These are phyloP conservation scores for Chytriomyces sp. DNA, from an alignment of 192 early-diverging fungal species.

Conservation along the genomic window DNA sequence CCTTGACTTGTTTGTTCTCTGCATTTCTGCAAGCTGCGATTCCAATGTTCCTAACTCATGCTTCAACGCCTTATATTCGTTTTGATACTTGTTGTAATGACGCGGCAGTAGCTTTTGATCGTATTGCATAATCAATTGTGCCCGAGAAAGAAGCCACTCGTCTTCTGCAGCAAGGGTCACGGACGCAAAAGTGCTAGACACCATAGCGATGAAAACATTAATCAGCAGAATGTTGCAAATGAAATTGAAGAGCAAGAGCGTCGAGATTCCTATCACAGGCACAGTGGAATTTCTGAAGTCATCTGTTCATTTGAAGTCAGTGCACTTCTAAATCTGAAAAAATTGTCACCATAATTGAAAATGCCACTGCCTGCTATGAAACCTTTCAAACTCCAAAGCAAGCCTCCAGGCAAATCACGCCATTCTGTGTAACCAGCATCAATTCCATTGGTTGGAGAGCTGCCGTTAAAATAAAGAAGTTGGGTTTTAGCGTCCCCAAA, in stretches of 20 bases:
- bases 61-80: not conserved
- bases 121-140: slow-evolving; percentile 25
- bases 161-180: not conserved
- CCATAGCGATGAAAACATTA: slow-evolving; percentile 26
- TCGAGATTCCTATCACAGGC: not conserved
- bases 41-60: not conserved
- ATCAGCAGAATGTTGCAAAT: slow-evolving; percentile 12
- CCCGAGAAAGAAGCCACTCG: slow-evolving; percentile 15
- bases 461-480: not conserved
- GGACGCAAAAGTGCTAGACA: not conserved
- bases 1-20: no score
- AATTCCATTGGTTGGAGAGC: not conserved
- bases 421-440: slow-evolving; percentile 7
- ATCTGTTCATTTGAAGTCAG: not conserved
- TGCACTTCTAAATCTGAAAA: no score
- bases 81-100: slow-evolving; percentile 2
- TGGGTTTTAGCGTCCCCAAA: not conserved
- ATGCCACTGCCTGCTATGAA: not conserved
- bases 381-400: slow-evolving; percentile 1
- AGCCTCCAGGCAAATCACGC: not conserved
- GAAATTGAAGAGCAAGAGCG: slow-evolving; percentile 3
- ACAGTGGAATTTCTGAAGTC: not conserved
- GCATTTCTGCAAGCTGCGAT: not conserved
- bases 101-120: not conserved
- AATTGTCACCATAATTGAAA: not conserved